Conservation (phyloP, 78 protist species). For the Salpingoeca rosetta region DNA sequence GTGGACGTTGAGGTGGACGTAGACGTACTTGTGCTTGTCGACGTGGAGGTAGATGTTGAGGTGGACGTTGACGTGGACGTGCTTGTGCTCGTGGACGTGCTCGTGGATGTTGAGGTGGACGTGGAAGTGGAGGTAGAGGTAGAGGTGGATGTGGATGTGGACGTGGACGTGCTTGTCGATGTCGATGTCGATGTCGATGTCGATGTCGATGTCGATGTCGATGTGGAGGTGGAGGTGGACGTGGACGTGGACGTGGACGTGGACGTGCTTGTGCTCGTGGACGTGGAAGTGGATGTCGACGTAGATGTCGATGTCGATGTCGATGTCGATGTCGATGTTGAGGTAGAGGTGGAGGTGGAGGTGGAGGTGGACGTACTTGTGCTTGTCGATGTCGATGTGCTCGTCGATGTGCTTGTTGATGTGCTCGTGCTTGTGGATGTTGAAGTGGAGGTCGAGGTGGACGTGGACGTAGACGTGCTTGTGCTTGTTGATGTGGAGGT, state of each 20-base stretch:
- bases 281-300: background rate
- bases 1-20: background rate
- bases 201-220: no score
- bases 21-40: background rate
- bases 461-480: background rate
- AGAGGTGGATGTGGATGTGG: no score
- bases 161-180: no score
- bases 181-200: no score
- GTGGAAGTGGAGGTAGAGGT: background rate
- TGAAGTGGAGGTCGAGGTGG: background rate
- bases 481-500: background rate
- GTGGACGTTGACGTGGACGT: background rate
- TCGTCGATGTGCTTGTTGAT: no score
- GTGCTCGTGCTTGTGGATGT: background rate
- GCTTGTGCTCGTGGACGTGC: background rate
- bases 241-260: background rate
- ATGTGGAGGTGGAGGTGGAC: background rate
- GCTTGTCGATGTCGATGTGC: background rate
- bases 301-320: background rate
- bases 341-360: background rate
- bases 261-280: background rate
- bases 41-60: background rate
- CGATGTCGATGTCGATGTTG: background rate
- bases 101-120: background rate
- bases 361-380: background rate